A percentile compares a stretch with the other conserved stretches of the same genome.
phyloP scores from a whole-genome alignment of 305 asterid species.

The Fraxinus velutina region DNA sequence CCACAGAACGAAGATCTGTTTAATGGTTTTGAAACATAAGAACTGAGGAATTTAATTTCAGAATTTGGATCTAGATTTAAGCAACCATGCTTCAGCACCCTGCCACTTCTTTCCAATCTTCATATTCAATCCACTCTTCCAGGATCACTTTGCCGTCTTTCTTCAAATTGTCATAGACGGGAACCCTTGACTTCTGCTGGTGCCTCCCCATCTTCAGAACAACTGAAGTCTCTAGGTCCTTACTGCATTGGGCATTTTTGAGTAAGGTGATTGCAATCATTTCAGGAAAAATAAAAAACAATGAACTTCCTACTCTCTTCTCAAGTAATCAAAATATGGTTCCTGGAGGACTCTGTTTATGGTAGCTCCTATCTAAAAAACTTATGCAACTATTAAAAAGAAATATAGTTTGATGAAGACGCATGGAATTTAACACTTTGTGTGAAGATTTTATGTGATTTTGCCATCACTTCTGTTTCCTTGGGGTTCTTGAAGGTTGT shows the following conservation, averaged over 20 bases:
- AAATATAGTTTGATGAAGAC: not conserved
- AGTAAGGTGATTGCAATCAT: not conserved
- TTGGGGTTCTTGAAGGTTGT: slow-evolving; percentile 10
- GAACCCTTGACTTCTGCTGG: not conserved
- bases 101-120: not conserved
- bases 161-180: not conserved
- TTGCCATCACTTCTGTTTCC: not conserved
- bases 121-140: not conserved
- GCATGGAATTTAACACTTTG: not conserved
- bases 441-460: not conserved
- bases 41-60: not conserved
- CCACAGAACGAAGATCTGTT: not conserved
- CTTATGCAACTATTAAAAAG: not conserved
- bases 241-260: not conserved
- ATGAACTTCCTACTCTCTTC: not conserved
- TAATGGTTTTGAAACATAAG: not conserved
- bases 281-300: not conserved
- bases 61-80: not conserved
- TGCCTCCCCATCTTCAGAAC: not conserved
- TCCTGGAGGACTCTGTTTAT: not conserved
- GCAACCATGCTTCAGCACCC: not conserved
- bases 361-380: not conserved
- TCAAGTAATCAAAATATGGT: not conserved
- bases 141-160: not conserved
- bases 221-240: not conserved